Conservation (phyloP, 441 rosid species). For the Populus hybrid region DNA sequence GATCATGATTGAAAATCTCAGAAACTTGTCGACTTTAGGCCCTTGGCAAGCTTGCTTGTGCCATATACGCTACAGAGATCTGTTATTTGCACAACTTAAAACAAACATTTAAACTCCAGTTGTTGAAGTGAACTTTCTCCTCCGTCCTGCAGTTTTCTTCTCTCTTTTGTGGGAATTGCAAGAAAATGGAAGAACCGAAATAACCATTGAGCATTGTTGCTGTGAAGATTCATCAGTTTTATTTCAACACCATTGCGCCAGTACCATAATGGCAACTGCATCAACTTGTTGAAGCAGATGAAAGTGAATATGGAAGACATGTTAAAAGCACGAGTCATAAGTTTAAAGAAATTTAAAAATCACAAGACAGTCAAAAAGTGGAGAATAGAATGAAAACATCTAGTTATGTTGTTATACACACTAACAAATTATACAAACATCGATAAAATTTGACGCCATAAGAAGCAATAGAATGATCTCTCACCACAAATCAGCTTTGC, state of each 20-base stretch:
- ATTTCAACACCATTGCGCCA: not conserved
- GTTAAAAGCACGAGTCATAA: not conserved
- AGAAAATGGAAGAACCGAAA: not conserved
- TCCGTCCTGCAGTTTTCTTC: not conserved
- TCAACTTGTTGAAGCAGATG: not conserved
- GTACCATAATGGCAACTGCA: not conserved
- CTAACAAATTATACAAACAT: not conserved
- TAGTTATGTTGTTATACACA: not conserved
- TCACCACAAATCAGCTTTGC: not conserved
- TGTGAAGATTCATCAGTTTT: not conserved
- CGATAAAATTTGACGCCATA: not conserved
- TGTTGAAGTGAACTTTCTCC: not conserved
- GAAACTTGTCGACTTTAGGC: not conserved
- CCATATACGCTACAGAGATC: not conserved
- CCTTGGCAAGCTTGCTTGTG: not conserved
- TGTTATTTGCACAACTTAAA: not conserved
- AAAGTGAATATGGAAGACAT: not conserved
- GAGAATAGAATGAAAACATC: not conserved
- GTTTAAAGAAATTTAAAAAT: too few relatives aligned
- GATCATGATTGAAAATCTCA: conserved; percentile 42
- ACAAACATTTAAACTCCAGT: not conserved
- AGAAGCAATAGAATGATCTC: not conserved
- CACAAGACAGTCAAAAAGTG: too few relatives aligned
- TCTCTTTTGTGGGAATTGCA: not conserved
- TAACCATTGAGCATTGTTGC: not conserved